These are phyloP conservation scores for Biancaea sappan DNA, from an alignment of 306 rosid genomes.

Conservation along the genomic window DNA sequence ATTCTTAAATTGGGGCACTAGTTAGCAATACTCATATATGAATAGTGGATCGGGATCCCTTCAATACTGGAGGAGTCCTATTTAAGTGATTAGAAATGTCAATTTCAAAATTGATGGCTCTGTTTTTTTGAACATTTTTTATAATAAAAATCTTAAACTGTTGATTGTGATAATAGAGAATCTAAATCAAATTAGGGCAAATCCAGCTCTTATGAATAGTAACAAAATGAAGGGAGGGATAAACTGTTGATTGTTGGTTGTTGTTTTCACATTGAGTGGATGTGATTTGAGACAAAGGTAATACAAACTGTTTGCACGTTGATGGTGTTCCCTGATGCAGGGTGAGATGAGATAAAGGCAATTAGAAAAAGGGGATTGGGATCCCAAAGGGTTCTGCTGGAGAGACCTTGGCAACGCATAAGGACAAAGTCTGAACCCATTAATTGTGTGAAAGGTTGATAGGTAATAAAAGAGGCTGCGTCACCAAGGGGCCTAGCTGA, in stretches of 20 bases:
- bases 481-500: conserved; percentile 45
- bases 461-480: conserved; percentile 32
- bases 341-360: conserved; percentile 11
- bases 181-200: too few relatives aligned
- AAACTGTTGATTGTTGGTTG: background rate
- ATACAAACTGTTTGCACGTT: conserved; percentile 2
- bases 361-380: background rate
- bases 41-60: too few relatives aligned
- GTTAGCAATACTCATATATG: too few relatives aligned
- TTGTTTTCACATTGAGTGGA: background rate
- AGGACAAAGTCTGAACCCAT: conserved; percentile 29
- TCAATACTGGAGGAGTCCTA: too few relatives aligned
- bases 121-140: too few relatives aligned
- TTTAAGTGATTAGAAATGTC: too few relatives aligned
- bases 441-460: conserved; percentile 36
- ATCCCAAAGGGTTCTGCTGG: conserved; percentile 32
- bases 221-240: too few relatives aligned
- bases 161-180: too few relatives aligned
- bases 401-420: conserved; percentile 33
- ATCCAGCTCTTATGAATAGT: too few relatives aligned
- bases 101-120: too few relatives aligned
- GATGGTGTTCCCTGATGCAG: conserved; percentile 19
- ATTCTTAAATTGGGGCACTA: too few relatives aligned
- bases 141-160: too few relatives aligned
- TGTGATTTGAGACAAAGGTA: conserved; percentile 16